These are phyloP conservation scores for Penicillium oxalicum DNA, from an alignment of 2,329 filamentous ascomycete species.

Conservation along the genomic window DNA sequence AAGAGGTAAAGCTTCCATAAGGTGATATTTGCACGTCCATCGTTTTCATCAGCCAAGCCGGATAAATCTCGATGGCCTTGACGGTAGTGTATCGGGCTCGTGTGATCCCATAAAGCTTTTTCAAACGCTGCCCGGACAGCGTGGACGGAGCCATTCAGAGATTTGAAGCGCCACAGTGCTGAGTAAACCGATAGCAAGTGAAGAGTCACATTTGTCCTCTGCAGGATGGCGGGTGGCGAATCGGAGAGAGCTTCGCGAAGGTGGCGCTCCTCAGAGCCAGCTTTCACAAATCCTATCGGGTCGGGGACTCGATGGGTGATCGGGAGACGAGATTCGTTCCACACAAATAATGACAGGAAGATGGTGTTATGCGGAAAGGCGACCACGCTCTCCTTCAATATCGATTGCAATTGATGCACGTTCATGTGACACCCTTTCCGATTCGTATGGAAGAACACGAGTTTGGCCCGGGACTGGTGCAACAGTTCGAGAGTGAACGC, in stretches of 20 bases:
- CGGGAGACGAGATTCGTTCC: slow-evolving; percentile 64
- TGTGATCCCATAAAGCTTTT: slow-evolving; percentile 40
- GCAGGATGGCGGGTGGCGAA: slow-evolving; percentile 3
- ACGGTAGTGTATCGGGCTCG: slow-evolving; percentile 1
- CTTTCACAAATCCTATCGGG: slow-evolving; percentile 41
- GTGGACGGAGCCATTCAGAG: slow-evolving; percentile 44
- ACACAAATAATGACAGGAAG: slow-evolving; percentile 66
- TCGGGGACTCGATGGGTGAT: slow-evolving; percentile 72
- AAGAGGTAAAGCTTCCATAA: slow-evolving; percentile 50
- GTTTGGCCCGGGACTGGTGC: slow-evolving; percentile 60
- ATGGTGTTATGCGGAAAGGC: slow-evolving; percentile 70
- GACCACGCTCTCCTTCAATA: slow-evolving; percentile 55
- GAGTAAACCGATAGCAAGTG: slow-evolving; percentile 52
- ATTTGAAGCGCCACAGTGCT: slow-evolving; percentile 45
- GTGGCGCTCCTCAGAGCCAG: slow-evolving; percentile 23
- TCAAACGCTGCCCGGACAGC: slow-evolving; percentile 53
- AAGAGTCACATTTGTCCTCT: slow-evolving; percentile 37
- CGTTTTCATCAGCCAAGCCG: slow-evolving; percentile 6
- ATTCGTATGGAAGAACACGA: slow-evolving; percentile 62
- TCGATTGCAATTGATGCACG: slow-evolving; percentile 57
- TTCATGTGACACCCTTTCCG: slow-evolving; percentile 57
- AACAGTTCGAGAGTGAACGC: slow-evolving; percentile 51
- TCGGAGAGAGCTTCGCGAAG: slow-evolving; percentile 2
- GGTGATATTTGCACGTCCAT: slow-evolving; percentile 36
- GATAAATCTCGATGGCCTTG: slow-evolving; percentile 5